Conservation (phyloP, 2,329 filamentous ascomycete species). For the Stagonosporopsis rhizophila region DNA sequence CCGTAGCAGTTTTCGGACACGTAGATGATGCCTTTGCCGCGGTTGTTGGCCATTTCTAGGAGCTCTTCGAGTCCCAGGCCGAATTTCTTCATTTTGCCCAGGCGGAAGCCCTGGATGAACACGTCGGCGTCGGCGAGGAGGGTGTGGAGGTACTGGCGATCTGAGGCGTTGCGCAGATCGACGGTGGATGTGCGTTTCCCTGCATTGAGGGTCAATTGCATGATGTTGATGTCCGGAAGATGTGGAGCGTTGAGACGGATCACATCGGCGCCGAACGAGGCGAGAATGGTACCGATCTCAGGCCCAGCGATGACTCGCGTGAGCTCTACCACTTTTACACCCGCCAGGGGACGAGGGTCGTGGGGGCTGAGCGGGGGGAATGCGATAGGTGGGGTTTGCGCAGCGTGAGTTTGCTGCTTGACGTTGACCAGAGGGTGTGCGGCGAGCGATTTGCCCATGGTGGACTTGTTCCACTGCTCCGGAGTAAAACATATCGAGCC, state of each 20-base stretch:
- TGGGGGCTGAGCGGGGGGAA: slow-evolving; percentile 40
- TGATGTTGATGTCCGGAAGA: slow-evolving; percentile 42
- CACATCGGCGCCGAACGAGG: slow-evolving; percentile 53
- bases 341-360: slow-evolving; percentile 50
- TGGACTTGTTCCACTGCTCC: slow-evolving; percentile 53
- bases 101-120: slow-evolving; percentile 61
- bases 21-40: slow-evolving; percentile 57
- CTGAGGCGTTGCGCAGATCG: slow-evolving; percentile 51
- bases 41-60: slow-evolving; percentile 49
- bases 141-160: slow-evolving; percentile 42
- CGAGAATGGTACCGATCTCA: slow-evolving; percentile 46
- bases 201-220: slow-evolving; percentile 50
- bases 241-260: slow-evolving; percentile 52
- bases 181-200: slow-evolving; percentile 54
- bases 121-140: slow-evolving; percentile 59
- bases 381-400: slow-evolving; percentile 27
- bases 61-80: slow-evolving; percentile 54
- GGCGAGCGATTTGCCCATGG: slow-evolving; percentile 54
- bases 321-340: slow-evolving; percentile 45
- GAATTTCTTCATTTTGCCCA: slow-evolving; percentile 52
- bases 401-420: slow-evolving; percentile 41
- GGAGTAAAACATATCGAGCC: slow-evolving; percentile 56
- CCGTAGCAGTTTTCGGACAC: slow-evolving; percentile 62
- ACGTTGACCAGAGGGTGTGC: slow-evolving; percentile 54
- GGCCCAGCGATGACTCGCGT: slow-evolving; percentile 54